phyloP scores from a whole-genome alignment of 495 filamentous ascomycete species.

The Neurospora sublineolata region DNA sequence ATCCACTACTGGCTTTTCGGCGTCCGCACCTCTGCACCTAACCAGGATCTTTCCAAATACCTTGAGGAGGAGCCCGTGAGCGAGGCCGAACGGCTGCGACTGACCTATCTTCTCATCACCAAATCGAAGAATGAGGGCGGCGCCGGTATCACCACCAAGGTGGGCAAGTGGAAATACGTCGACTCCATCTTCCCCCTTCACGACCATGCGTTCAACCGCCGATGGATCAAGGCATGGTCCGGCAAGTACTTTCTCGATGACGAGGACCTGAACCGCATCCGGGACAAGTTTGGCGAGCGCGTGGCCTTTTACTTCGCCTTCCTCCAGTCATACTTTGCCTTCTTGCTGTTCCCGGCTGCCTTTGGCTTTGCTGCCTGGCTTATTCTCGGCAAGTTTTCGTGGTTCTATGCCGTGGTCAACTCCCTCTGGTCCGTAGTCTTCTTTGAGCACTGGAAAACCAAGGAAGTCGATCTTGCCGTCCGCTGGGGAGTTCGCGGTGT shows the following conservation, averaged over 20 bases:
- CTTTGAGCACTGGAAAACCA: conserved; percentile 93
- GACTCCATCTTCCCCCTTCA: conserved; percentile 80
- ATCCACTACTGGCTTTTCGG: conserved; percentile 96
- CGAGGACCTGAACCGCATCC: conserved; percentile 70
- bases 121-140: conserved; percentile 71
- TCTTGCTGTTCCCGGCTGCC: conserved; percentile 71
- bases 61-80: conserved; percentile 59
- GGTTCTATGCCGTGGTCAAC: conserved; percentile 70
- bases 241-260: conserved; percentile 65
- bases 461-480: conserved; percentile 81
- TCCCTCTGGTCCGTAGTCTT: conserved; percentile 83
- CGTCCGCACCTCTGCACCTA: conserved; percentile 67
- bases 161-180: conserved; percentile 78
- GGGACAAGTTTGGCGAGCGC: conserved; percentile 84
- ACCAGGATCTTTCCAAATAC: conserved; percentile 54
- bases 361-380: conserved; percentile 77
- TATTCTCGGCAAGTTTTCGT: conserved; percentile 72
- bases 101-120: conserved; percentile 80
- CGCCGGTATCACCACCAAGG: conserved; percentile 73
- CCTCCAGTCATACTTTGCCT: conserved; percentile 81
- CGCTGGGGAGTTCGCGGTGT: conserved; percentile 89
- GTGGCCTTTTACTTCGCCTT: conserved; percentile 97
- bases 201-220: conserved; percentile 74
- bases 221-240: conserved; percentile 85
- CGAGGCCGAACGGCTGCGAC: conserved; percentile 78